These are phyloP conservation scores for Corymbia maculata DNA, from an alignment of 345 rosid species.

Conservation along the genomic window DNA sequence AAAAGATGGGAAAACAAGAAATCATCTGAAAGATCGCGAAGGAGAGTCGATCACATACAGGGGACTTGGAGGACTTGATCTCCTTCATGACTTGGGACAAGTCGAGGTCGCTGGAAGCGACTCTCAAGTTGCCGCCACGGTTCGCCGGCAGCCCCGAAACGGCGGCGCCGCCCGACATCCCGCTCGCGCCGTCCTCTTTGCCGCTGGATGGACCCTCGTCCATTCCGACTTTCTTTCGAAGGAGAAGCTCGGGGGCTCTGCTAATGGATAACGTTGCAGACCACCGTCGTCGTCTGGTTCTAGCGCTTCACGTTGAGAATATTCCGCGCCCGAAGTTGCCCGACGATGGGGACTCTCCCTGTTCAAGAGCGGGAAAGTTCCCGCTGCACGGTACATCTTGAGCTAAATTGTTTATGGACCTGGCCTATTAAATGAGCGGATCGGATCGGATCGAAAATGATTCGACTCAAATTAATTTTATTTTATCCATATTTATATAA, in stretches of 20 bases:
- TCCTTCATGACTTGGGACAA: slow-evolving; percentile 27
- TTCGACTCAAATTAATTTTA: too few relatives aligned
- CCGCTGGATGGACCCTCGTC: not conserved
- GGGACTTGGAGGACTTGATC: slow-evolving; percentile 37
- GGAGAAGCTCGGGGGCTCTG: not conserved
- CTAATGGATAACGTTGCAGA: not conserved
- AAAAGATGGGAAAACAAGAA: not conserved
- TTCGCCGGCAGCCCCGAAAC: slow-evolving; percentile 13
- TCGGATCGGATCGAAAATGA: too few relatives aligned
- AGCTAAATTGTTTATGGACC: too few relatives aligned
- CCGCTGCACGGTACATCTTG: too few relatives aligned
- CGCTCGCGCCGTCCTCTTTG: not conserved
- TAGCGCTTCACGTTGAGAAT: not conserved
- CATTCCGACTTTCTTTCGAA: not conserved
- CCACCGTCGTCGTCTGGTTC: not conserved
- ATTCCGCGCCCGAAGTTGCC: not conserved
- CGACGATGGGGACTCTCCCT: not conserved
- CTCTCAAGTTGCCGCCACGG: slow-evolving; percentile 40
- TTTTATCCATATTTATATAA: too few relatives aligned
- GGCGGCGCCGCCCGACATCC: not conserved
- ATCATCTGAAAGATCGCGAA: not conserved
- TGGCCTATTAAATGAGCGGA: too few relatives aligned
- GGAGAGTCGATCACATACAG: slow-evolving; percentile 9
- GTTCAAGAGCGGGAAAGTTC: not conserved
- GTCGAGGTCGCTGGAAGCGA: slow-evolving; percentile 36